These are phyloP conservation scores for Bathelium albidoporum DNA, from an alignment of 495 filamentous ascomycete genomes.

Conservation along the genomic window DNA sequence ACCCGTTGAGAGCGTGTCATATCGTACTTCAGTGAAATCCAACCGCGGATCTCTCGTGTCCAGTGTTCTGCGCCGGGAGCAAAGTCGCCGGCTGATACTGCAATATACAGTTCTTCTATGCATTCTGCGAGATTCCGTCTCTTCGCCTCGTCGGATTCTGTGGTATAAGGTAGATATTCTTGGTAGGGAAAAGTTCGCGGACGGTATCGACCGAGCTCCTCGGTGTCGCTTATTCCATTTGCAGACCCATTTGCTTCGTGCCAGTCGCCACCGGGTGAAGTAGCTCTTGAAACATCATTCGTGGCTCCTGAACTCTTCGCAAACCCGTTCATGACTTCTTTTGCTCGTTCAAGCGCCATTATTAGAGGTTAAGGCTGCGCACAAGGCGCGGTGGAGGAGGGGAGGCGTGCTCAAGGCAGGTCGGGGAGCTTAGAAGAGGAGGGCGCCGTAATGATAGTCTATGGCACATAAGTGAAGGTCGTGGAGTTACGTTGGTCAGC, in stretches of 20 bases:
- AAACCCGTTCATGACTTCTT: constrained; percentile 23
- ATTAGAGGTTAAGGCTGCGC: neutral
- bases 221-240: constrained; percentile 36
- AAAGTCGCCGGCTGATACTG: constrained; percentile 87
- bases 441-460: too few species aligned
- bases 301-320: constrained; percentile 15
- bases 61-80: constrained; percentile 88
- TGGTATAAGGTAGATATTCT: constrained; percentile 72
- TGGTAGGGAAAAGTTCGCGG: constrained; percentile 91
- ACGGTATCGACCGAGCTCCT: constrained; percentile 53
- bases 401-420: neutral
- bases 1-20: constrained; percentile 71
- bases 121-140: constrained; percentile 71
- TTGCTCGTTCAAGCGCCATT: constrained; percentile 26
- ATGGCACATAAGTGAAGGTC: neutral
- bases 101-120: constrained; percentile 81
- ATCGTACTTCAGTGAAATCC: constrained; percentile 95
- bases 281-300: constrained; percentile 50
- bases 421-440: neutral
- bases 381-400: neutral
- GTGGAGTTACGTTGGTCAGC: neutral
- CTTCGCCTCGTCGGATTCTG: constrained; percentile 65
- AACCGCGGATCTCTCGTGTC: constrained; percentile 91
- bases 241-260: constrained; percentile 39
- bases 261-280: constrained; percentile 56